Evolutionary conservation across 1,139 yeast genomes (phyloP), one percentile per base, ranked within the genome.

Genomic region (Taiozyma sp.): DNA sequence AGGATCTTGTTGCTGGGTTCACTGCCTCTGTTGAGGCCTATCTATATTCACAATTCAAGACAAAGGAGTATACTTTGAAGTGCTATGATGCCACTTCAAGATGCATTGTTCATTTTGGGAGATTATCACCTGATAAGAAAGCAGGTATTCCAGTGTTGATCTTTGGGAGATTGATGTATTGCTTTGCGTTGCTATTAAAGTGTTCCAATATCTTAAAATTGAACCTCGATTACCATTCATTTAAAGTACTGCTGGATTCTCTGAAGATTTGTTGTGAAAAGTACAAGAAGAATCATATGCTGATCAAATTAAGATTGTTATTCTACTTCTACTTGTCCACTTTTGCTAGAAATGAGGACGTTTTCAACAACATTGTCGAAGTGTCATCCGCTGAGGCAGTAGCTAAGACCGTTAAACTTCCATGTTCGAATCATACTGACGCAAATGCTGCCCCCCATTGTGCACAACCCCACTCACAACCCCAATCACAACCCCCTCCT

Each of bases 11-110:
- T 27, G 51, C 52, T 14, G 64, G 62, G 0, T 84, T 77, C 65
- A 78, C 74, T 57, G 79, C 79, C 57, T 79, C 93, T 0, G 83
- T 87, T 14, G 89, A 86, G 58, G 92, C 93, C 0, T 86, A 82
- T 62, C 69, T 89, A 22, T 87, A 86, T 62, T 95, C 90, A 60
- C 84, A 87, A 7, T 65, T 95, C 84, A 63, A 82, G 81, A 5
- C 74, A 71, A 41, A 63, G 79, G 50, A 77, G 73, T 54, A 71
- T 66, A 50, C 67, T 65, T 42, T 48, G 7, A 75, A 73, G 50
- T 83, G 89, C 57, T 74, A 85, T 4, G 70, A 72, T 23, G 75
- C 86, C 4, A 83, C 90, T 64, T 65, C 79, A 36, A 70, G 71
- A 32, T 75, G 87, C 2, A 65, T 84, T 46, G 73, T 74, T 45